Base-by-base conservation (phyloP, 148 eudicot genomes). In the Chenopodium album region DNA sequence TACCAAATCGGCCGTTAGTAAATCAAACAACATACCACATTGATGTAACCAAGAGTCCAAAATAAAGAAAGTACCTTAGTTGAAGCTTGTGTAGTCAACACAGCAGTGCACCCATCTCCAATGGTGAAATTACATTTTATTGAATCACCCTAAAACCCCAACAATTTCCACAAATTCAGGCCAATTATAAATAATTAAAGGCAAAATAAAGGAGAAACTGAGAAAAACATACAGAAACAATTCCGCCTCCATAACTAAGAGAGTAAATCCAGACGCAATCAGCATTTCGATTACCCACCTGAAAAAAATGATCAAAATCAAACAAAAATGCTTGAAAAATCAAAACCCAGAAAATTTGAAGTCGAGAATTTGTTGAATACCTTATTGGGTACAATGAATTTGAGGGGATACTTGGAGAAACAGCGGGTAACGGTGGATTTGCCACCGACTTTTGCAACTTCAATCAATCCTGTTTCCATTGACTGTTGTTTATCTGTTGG, bases 251-350 rank as follows among this genome's bases (percentile, higher is more conserved):
- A 84, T 96, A 96, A 4, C 94, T 90, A 74, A 96, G 91, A 63
- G 93, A 82, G 88, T 96, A 96, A 84, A 96, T 91, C 99, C 99
- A 96, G 17, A 93, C 98, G 77, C 85, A 93, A 85, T 96, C 99
- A 75, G 82, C 88, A 66, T 85, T 84, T 20, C 93, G 89, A 26
- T 89, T 60, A 83, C 92, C 98, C 80, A 91, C 95, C 99, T 96
- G 89, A 19, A 73, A 82, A 41, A 28, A 7, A 47, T 63, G 34
- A 68, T 22, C 73, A 64, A 56, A 78, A 82, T 50, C 12, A 75
- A 41, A 26, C 78, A 26, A 6, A 71, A 73, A 50, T 4, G 62
- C 62, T 14, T 17, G 16, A 19, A 56, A 56, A 56, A 56, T 56
- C 62, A 56, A 2, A 56, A 56, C 62, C 62, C 62, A 56, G 17